These are phyloP conservation scores for Vinca major DNA, from an alignment of 305 asterid genomes.

Conservation along the genomic window DNA sequence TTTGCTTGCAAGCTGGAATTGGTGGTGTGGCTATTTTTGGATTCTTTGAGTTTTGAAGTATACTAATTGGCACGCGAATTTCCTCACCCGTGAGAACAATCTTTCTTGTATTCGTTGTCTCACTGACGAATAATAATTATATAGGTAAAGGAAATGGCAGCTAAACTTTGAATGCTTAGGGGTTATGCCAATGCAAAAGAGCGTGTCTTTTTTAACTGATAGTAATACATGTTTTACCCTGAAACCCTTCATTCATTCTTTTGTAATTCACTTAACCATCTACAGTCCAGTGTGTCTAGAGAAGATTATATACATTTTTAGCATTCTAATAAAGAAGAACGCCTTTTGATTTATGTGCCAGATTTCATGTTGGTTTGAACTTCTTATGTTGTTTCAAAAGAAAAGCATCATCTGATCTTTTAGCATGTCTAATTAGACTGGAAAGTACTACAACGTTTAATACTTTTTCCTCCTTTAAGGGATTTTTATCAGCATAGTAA, in stretches of 20 bases:
- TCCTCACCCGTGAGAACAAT: background rate
- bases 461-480: background rate
- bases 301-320: background rate
- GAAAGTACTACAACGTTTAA: background rate
- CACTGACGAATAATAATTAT: background rate
- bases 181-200: background rate
- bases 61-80: background rate
- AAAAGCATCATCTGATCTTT: background rate
- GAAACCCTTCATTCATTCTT: background rate
- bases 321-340: background rate
- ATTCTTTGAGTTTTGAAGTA: background rate
- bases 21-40: background rate
- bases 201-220: background rate
- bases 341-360: background rate
- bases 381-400: background rate
- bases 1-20: too few relatives aligned
- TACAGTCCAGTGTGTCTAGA: background rate
- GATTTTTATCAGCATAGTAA: background rate
- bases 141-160: background rate
- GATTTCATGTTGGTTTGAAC: background rate
- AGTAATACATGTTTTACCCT: background rate
- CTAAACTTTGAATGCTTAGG: background rate
- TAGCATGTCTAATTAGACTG: background rate
- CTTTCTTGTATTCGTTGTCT: background rate
- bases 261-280: background rate